Conservation (phyloP, 129 eudicot genomes). For the Calendula officinalis region DNA sequence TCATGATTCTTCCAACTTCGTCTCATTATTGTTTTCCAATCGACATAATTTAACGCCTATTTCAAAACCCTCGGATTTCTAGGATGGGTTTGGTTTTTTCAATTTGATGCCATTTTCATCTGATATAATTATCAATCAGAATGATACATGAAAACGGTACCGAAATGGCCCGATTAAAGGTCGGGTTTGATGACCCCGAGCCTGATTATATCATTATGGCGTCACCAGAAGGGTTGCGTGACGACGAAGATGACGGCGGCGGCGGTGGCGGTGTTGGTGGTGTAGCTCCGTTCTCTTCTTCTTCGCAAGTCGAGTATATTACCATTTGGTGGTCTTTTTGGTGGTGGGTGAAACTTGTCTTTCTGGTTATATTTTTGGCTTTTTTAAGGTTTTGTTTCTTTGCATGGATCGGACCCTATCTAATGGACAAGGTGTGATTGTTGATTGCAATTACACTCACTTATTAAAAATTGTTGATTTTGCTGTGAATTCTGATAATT, state of each 20-base stretch:
- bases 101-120: slow-evolving; percentile 6
- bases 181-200: slow-evolving; percentile 36
- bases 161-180: slow-evolving; percentile 23
- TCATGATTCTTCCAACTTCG: slow-evolving; percentile 10
- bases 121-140: slow-evolving; percentile 9
- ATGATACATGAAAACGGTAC: slow-evolving; percentile 32
- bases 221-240: slow-evolving; percentile 34
- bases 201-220: slow-evolving; percentile 47
- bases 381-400: slow-evolving; percentile 55
- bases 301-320: slow-evolving; percentile 9
- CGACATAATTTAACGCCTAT: slow-evolving; percentile 3
- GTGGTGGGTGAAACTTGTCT: slow-evolving; percentile 75
- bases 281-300: slow-evolving; percentile 8
- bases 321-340: slow-evolving; percentile 48
- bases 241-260: too few relatives aligned
- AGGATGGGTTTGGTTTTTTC: too few relatives aligned
- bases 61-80: slow-evolving; percentile 20
- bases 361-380: slow-evolving; percentile 48
- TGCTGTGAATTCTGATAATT: too few relatives aligned
- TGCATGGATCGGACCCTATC: slow-evolving; percentile 67
- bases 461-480: too few relatives aligned
- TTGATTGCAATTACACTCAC: neutral
- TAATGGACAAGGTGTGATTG: slow-evolving; percentile 62
- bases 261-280: too few relatives aligned
- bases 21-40: slow-evolving; percentile 7